Base-by-base conservation (phyloP, 2,329 filamentous ascomycete species). In the Nothomitra cinnamomea region DNA sequence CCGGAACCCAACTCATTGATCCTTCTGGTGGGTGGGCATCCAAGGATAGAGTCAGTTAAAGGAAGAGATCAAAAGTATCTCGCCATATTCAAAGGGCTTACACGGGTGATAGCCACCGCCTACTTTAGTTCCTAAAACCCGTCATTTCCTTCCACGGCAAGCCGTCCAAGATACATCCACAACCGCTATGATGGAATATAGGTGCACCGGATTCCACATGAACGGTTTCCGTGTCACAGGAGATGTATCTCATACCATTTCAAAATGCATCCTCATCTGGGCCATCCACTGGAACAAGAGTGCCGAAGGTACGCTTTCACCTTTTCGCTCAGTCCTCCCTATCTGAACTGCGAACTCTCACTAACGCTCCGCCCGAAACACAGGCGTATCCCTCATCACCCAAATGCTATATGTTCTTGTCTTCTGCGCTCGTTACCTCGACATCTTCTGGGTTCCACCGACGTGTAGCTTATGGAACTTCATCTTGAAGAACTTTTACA, bases 201-300 rank as follows among this genome's bases (percentile, higher is more conserved):
- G 10, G 10, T 32, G 28, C 10, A 10, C 5, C 28, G 10, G 10
- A 4, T 32, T 25, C 43, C 2, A 13, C 38, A 24, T 45, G 36
- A 70, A 70, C 59, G 60, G 75, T 56, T 82, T 95, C 69, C 85
- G 87, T 62, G 77, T 94, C 62, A 67, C 87, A 61, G 90, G 79
- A 65, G 90, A 96, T 66, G 68, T 90, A 61, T 87, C 85, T 62
- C 90, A 96, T 66, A 79, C 87, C 47, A 73, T 80, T 50, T 92
- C 88, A 55, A 95, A 95, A 76, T 80, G 82, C 66, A 92, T 95
- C 64, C 76, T 95, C 61, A 87, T 95, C 70, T 85, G 82, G 71
- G 82, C 88, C 54, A 95, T 95, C 62, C 87, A 95, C 69, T 78
- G 79, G 60, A 95, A 95, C 65, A 78, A 78, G 64, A 92, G 85